These are phyloP conservation scores for Nemania bipapillata DNA, from an alignment of 2,329 filamentous ascomycete genomes.

Conservation along the genomic window DNA sequence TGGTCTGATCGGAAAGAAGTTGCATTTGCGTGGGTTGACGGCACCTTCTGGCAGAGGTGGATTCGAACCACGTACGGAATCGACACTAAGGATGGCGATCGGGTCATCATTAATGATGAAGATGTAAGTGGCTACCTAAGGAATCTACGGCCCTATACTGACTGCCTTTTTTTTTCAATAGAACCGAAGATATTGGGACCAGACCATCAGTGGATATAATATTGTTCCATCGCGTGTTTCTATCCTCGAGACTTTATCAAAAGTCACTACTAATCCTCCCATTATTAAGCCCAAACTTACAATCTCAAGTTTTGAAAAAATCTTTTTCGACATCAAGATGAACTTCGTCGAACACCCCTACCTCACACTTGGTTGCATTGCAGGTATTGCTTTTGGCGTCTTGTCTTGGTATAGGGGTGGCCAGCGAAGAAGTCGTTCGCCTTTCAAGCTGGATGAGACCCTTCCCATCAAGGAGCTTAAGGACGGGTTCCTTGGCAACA, in stretches of 20 bases:
- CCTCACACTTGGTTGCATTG: slow-evolving; percentile 66
- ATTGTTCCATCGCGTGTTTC: slow-evolving; percentile 90
- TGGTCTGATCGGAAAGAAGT: slow-evolving; percentile 88
- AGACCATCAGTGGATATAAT: slow-evolving; percentile 84
- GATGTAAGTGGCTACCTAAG: slow-evolving; percentile 72
- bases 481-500: slow-evolving; percentile 71
- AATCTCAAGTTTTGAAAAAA: slow-evolving; percentile 75
- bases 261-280: slow-evolving; percentile 74
- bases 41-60: slow-evolving; percentile 97
- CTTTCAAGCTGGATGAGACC: slow-evolving; percentile 71
- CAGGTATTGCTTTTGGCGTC: slow-evolving; percentile 65
- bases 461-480: slow-evolving; percentile 65
- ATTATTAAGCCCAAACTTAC: slow-evolving; percentile 81
- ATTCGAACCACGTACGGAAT: slow-evolving; percentile 94
- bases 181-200: slow-evolving; percentile 96
- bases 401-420: slow-evolving; percentile 66
- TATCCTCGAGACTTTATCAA: slow-evolving; percentile 85
- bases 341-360: slow-evolving; percentile 69
- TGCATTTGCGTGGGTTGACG: slow-evolving; percentile 96
- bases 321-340: slow-evolving; percentile 73
- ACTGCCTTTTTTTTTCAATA: slow-evolving; percentile 60
- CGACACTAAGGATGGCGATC: slow-evolving; percentile 85
- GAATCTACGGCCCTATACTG: slow-evolving; percentile 47
- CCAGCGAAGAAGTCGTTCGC: slow-evolving; percentile 64
- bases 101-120: slow-evolving; percentile 96